Conservation (phyloP, 2,329 filamentous ascomycete genomes). For the Colletotrichum abscissum region DNA sequence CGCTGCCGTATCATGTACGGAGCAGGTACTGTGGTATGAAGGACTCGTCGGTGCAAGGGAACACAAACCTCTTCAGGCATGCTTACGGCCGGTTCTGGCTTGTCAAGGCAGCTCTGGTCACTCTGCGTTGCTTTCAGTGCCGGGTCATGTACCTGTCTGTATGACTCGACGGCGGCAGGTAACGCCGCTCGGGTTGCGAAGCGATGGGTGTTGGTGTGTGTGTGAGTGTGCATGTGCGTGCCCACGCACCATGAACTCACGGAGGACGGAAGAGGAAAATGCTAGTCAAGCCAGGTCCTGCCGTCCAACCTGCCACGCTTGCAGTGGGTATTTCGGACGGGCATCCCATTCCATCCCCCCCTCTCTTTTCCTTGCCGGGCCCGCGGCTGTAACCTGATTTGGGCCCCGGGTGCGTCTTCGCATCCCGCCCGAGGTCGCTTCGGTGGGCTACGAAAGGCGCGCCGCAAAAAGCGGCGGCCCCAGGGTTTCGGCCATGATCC, state of each 20-base stretch:
- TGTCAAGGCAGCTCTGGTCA: neutral
- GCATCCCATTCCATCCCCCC: neutral
- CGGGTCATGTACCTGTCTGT: neutral
- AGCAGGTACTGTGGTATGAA: neutral
- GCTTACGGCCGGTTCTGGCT: neutral
- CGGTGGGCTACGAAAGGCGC: neutral
- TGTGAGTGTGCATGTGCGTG: neutral
- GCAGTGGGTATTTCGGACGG: conserved; percentile 23
- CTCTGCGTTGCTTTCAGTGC: neutral
- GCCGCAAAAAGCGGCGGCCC: neutral
- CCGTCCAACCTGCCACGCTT: conserved; percentile 26
- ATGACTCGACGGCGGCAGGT: neutral
- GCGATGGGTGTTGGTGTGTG: neutral
- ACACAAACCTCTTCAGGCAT: neutral
- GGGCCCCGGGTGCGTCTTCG: conserved; percentile 22
- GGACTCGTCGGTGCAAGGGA: too few species aligned
- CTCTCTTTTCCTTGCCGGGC: conserved; percentile 13
- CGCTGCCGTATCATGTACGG: neutral
- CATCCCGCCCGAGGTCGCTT: conserved; percentile 17
- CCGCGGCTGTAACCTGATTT: conserved; percentile 31
- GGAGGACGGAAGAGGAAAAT: neutral
- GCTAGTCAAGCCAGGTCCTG: conserved; percentile 15
- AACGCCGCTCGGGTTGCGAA: neutral
- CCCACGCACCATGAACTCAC: neutral
- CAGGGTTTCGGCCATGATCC: neutral